These are phyloP conservation scores for Antitrichia curtipendula DNA, from an alignment of 225 moss, liverwort and hornwort species.

Conservation along the genomic window DNA sequence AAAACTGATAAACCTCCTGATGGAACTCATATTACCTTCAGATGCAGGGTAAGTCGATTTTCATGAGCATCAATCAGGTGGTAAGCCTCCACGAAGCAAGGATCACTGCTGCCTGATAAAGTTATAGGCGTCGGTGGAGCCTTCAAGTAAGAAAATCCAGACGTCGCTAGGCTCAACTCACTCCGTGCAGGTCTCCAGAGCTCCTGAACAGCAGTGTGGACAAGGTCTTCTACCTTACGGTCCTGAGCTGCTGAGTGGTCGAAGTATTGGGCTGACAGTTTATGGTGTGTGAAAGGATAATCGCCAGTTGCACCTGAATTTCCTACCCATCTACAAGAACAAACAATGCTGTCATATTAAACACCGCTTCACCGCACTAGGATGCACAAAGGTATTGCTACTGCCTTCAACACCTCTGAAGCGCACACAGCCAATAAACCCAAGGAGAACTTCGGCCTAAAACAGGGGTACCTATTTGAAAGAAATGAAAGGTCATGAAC, in stretches of 20 bases:
- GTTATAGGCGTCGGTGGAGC: constrained; percentile 62
- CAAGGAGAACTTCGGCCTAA: neutral
- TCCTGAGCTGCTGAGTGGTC: constrained; percentile 92
- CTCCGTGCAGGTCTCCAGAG: constrained; percentile 90
- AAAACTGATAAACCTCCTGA: neutral
- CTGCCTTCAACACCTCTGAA: neutral
- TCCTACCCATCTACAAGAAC: constrained; percentile 70
- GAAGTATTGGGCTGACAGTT: constrained; percentile 92
- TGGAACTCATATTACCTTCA: constrained; percentile 50
- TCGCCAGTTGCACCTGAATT: constrained; percentile 83
- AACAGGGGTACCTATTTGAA: neutral
- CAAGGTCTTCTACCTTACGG: constrained; percentile 91
- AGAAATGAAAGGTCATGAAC: neutral
- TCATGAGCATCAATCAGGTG: constrained; percentile 89
- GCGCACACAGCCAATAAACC: neutral
- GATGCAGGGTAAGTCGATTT: constrained; percentile 77
- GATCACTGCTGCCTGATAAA: constrained; percentile 96
- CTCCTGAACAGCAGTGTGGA: constrained; percentile 93
- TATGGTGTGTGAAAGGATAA: constrained; percentile 98
- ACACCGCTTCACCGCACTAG: neutral
- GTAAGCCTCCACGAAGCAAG: constrained; percentile 97
- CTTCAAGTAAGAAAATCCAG: constrained; percentile 53
- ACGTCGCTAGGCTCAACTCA: constrained; percentile 70
- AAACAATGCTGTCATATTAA: neutral
- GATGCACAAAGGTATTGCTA: neutral